phyloP scores from a whole-genome alignment of 106 monocot species.

The Xerophyta viscosa region DNA sequence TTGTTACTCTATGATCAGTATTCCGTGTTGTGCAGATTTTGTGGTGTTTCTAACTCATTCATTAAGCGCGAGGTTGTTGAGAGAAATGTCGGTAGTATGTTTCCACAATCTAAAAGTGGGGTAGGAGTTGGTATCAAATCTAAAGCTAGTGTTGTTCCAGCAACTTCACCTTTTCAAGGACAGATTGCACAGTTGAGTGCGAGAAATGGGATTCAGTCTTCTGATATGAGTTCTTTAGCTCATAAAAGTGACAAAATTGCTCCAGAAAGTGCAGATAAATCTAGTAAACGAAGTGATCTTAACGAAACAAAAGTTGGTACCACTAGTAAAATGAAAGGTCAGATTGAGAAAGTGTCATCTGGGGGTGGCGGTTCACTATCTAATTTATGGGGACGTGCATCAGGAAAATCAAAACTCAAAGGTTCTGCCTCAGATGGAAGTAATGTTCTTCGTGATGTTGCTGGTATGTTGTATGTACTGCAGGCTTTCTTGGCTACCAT shows the following conservation, averaged over 20 bases:
- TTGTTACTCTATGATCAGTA: slow-evolving; percentile 1
- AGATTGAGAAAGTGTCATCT: slow-evolving; percentile 35
- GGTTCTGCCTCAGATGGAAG: slow-evolving; percentile 11
- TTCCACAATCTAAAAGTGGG: slow-evolving; percentile 17
- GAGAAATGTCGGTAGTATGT: slow-evolving; percentile 14
- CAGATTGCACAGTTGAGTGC: slow-evolving; percentile 13
- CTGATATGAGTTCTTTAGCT: slow-evolving; percentile 1
- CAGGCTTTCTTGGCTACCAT: background rate
- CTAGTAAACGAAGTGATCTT: slow-evolving; percentile 23
- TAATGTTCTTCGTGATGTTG: slow-evolving; percentile 20
- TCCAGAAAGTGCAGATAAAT: slow-evolving; percentile 11
- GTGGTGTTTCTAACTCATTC: slow-evolving; percentile 73
- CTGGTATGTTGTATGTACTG: slow-evolving; percentile 12
- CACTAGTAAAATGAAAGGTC: slow-evolving; percentile 41
- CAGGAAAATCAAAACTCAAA: slow-evolving; percentile 42
- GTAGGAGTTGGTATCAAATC: slow-evolving; percentile 12
- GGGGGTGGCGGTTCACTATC: slow-evolving; percentile 58
- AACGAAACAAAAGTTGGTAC: slow-evolving; percentile 35
- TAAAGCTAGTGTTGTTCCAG: slow-evolving; percentile 19
- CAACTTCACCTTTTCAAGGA: slow-evolving; percentile 22
- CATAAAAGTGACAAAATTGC: slow-evolving; percentile 23
- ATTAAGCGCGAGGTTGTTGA: slow-evolving; percentile 55
- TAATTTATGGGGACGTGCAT: slow-evolving; percentile 74
- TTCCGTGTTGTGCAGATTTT: slow-evolving; percentile 43
- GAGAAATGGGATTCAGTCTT: slow-evolving; percentile 16